Conservation (phyloP, 805 yeast genomes). For the Metschnikowia kofuensis region DNA sequence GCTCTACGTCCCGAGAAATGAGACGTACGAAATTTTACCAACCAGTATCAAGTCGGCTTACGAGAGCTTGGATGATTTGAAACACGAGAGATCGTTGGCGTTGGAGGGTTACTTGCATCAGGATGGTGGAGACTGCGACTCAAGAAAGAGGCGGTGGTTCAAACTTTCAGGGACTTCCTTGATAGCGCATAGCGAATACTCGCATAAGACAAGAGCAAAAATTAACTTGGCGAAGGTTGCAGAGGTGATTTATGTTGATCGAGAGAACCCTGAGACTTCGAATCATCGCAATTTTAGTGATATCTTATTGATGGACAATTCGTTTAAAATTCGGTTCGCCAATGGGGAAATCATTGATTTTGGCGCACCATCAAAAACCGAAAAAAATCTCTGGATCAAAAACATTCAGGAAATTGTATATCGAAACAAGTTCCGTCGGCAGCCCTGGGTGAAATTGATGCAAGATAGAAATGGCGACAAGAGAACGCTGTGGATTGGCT, state of each 20-base stretch:
- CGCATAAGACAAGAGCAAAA: slow-evolving; percentile 67
- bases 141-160: slow-evolving; percentile 72
- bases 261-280: slow-evolving; percentile 26
- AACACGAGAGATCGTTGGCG: slow-evolving; percentile 21
- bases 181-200: slow-evolving; percentile 70
- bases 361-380: slow-evolving; percentile 70
- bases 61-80: slow-evolving; percentile 33
- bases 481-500: slow-evolving; percentile 6
- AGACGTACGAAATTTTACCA: slow-evolving; percentile 62
- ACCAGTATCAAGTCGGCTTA: slow-evolving; percentile 55
- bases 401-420: slow-evolving; percentile 55
- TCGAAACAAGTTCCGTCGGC: slow-evolving; percentile 56
- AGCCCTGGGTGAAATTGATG: slow-evolving; percentile 56
- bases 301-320: slow-evolving; percentile 62
- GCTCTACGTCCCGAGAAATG: slow-evolving; percentile 65
- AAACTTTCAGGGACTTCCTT: slow-evolving; percentile 68
- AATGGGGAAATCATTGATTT: slow-evolving; percentile 83
- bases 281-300: slow-evolving; percentile 67
- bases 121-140: slow-evolving; percentile 85
- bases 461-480: slow-evolving; percentile 19
- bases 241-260: slow-evolving; percentile 46
- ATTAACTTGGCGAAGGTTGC: slow-evolving; percentile 72
- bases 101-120: slow-evolving; percentile 77
- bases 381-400: slow-evolving; percentile 64
- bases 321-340: slow-evolving; percentile 70